A percentile compares a stretch with the other conserved stretches of the same genome.
Evolutionary conservation across 129 eudicot genomes (phyloP).

Genomic region (Tanacetum coccineum): DNA sequence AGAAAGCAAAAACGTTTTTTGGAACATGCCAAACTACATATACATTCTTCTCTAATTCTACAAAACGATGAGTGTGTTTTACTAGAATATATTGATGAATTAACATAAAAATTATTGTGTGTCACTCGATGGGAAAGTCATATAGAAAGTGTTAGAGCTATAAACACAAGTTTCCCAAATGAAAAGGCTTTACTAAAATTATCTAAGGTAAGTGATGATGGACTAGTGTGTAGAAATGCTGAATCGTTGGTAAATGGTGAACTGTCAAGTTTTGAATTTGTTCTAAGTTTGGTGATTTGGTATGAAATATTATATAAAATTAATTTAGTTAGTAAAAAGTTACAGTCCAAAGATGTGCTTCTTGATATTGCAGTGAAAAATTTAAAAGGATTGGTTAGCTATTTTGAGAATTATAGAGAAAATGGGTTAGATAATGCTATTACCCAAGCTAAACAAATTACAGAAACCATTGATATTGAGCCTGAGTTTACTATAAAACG

Average conservation of each 20-base stretch:
- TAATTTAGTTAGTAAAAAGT: neutral
- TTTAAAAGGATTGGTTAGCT: neutral
- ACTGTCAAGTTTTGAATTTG: neutral
- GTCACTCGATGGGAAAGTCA: neutral
- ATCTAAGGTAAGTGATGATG: neutral
- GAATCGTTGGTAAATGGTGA: neutral
- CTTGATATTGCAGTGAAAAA: neutral
- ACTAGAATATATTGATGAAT: neutral
- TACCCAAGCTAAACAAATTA: neutral
- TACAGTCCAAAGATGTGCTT: neutral
- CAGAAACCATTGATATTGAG: neutral
- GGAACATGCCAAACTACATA: too few species aligned
- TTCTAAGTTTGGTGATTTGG: neutral
- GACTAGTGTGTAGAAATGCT: neutral
- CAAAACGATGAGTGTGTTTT: neutral
- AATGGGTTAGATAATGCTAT: neutral
- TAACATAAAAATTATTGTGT: neutral
- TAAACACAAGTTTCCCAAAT: too few species aligned
- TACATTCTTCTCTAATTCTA: neutral
- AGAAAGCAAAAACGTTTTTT: neutral
- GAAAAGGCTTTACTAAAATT: neutral
- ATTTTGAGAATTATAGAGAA: neutral
- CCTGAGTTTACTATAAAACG: neutral
- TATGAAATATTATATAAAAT: conserved; percentile 1
- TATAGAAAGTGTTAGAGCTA: neutral